Base-by-base conservation (phyloP, 192 early-diverging fungal genomes). In the Cetraspora pellucida region DNA sequence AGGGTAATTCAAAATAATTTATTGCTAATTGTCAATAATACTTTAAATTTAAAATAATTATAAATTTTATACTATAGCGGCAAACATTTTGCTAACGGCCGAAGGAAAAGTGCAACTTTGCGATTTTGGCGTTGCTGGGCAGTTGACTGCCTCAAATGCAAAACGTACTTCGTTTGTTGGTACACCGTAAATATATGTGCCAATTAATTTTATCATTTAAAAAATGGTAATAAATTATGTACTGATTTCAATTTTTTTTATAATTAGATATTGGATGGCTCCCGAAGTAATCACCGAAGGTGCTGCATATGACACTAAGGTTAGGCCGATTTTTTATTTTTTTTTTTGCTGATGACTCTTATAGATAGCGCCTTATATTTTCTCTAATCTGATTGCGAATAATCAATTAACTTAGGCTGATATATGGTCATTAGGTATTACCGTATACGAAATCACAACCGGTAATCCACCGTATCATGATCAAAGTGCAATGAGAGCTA, bases 381-480 rank as follows among this genome's bases (percentile, higher is more conserved):
- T n/a, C 3, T 37, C 13, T 47, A 66, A 46, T 25, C 44, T 16
- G 5, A 68, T 13, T 27, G 13, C 10, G 4, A 21, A 45, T 44
- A 45, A 45, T 43, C 17, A 45, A 27, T 27, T 47, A 10, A 16
- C 13, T 58, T 13, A 95, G 91, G 95, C 94, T n/a, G 98, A 99
- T 81, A 96, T 99, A 46, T 99, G 98, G 98, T 98, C 96, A 0
- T 86, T 99, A 31, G 98, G 98, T 7, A 98, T 99, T 79, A 98
- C 98, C 6, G 92, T 97, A 28, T 97, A 97, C 60, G 98, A 99
- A 77, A 91, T 99, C 72, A 94, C 95, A 11, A 97, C 92, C 19
- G 97, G 97, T 21, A 94, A 93, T 55, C 98, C 98, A 19, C 98
- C 98, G 0, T 93, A 95, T 65, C 91, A 95, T 6, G 91, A 98